Base-by-base conservation (phyloP, 495 filamentous ascomycete genomes). In the Aspergillus affinis region DNA sequence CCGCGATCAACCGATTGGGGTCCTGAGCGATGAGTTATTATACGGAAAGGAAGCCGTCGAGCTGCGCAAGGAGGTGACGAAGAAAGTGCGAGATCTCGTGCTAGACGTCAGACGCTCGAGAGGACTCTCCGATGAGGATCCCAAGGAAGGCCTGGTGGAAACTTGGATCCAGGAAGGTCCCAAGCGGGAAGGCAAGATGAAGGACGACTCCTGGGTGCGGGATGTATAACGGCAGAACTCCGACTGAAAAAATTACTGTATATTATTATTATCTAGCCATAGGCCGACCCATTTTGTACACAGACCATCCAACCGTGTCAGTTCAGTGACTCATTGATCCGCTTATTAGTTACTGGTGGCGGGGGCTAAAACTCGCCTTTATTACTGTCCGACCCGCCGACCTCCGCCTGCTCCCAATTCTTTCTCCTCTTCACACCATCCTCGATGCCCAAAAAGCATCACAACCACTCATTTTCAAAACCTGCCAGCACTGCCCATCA, bases 41-140 rank as follows among this genome's bases (percentile, higher is more conserved):
- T 84, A 86, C 66, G 85, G 86, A 10, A 68, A 77, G 46, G 90
- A 96, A 69, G 94, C 91, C 0, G 81, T 89, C 53, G 80, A 84
- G 62, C 76, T 98, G 61, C 83, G 94, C 63, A 87, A 89, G 54
- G 93, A 97, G 72, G 88, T 91, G 32, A 90, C 94, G 21, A 75
- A 82, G 69, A 81, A 88, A 59, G 84, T 98, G 21, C 77, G 94
- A 32, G 82, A 87, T 48, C 88, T 92, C 63, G 90, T 98, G 0
- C 65, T 93, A 23, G 89, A 90, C 59, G 82, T 98, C 9, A 78
- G 93, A 61, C 78, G 80, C 55, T 76, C 79, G 27, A 70, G 89
- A 57, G 93, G 90, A 2, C 86, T 87, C 36, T 80, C 87, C 0
- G 93, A 97, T 55, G 90, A 96, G 61, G 90, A 96, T 70, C 84